Evolutionary conservation across 257 asterid species (phyloP).

Genomic region (Ballota nigra): DNA sequence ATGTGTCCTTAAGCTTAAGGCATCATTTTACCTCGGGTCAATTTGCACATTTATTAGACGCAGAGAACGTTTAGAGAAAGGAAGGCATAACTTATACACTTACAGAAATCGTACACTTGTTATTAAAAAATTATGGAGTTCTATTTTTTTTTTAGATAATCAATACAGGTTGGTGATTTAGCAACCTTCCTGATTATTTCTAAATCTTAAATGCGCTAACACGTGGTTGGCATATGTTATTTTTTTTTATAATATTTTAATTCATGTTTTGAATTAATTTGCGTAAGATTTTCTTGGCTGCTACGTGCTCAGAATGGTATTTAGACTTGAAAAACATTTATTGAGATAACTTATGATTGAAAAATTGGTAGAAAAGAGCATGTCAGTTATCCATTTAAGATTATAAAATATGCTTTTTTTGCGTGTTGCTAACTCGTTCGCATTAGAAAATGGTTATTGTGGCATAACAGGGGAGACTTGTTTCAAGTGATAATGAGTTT

Average conservation of each 20-base stretch:
- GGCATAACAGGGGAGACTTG: background rate
- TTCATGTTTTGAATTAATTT: background rate
- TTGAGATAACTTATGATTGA: background rate
- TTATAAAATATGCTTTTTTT: background rate
- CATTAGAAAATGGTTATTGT: background rate
- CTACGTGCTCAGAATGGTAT: conserved; percentile 8
- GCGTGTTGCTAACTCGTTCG: conserved; percentile 11
- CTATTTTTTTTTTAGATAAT: background rate
- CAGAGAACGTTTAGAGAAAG: background rate
- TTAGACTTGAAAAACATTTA: conserved; percentile 1
- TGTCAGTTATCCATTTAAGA: conserved; percentile 12
- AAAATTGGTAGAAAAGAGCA: conserved; percentile 10
- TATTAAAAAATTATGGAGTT: too few relatives aligned
- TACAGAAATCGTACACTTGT: background rate
- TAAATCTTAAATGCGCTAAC: conserved; percentile 7
- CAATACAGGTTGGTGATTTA: background rate
- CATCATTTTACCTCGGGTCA: conserved; percentile 4
- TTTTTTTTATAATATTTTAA: background rate
- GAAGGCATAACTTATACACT: background rate
- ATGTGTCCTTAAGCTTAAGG: background rate
- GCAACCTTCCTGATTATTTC: background rate
- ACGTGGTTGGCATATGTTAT: background rate
- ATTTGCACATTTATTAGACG: background rate
- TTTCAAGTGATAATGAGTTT: conserved; percentile 6
- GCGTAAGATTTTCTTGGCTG: background rate